A percentile compares a stretch with the other conserved stretches of the same genome.
phyloP scores from a whole-genome alignment of 1,284 basidiomycete species.

The Cystobasidium slooffiae region DNA sequence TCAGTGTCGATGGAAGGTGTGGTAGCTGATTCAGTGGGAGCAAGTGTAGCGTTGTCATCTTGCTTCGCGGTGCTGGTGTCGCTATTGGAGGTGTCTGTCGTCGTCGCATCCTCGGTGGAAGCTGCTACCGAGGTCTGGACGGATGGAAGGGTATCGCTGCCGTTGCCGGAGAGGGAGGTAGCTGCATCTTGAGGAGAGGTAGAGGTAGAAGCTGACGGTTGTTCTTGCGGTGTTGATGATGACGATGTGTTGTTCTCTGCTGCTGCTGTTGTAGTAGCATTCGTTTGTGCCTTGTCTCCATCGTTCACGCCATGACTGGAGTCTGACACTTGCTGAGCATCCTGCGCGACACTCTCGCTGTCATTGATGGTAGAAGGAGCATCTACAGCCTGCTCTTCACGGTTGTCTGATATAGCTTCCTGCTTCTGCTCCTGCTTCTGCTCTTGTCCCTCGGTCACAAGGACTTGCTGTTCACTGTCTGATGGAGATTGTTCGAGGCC shows the following conservation, averaged over 20 bases:
- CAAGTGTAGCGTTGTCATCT: background rate
- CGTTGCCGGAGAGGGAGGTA: background rate
- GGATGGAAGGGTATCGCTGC: background rate
- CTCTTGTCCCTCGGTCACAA: slow-evolving; percentile 29
- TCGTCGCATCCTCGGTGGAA: background rate
- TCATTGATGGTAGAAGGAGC: no score
- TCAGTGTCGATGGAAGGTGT: background rate
- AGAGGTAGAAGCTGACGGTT: background rate
- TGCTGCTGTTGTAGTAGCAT: background rate
- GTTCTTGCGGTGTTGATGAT: background rate
- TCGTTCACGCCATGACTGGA: background rate
- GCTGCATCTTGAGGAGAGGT: no score
- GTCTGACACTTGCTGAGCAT: background rate
- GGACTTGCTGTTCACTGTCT: background rate
- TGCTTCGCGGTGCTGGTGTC: background rate
- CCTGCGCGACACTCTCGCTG: background rate
- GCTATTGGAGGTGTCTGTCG: background rate
- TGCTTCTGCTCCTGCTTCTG: slow-evolving; percentile 1
- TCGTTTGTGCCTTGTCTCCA: background rate
- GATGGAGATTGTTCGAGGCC: slow-evolving; percentile 5
- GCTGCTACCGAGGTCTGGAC: background rate
- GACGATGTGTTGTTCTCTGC: no score
- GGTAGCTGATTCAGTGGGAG: background rate
- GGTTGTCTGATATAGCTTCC: background rate
- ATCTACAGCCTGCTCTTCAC: slow-evolving; percentile 1